Percentiles rank a stretch among this genome's conserved stretches.
Evolutionary conservation across 1,284 basidiomycete genomes (phyloP).

Genomic region (Naganishia cerealis): DNA sequence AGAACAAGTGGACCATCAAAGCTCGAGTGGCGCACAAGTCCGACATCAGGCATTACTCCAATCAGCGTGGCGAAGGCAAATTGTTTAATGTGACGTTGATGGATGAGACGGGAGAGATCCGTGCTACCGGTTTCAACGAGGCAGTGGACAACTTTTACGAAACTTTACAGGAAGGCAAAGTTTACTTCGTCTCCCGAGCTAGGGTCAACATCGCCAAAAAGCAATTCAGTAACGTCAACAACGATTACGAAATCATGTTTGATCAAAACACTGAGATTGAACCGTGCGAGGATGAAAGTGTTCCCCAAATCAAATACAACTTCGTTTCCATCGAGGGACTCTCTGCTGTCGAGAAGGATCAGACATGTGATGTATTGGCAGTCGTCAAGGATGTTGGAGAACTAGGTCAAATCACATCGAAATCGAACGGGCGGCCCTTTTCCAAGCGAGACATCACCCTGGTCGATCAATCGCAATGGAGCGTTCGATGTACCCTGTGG

Average conservation of each 20-base stretch:
- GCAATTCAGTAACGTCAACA: constrained; percentile 86
- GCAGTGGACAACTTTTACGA: constrained; percentile 81
- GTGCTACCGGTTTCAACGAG: constrained; percentile 87
- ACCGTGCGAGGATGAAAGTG: constrained; percentile 65
- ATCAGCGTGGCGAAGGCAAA: constrained; percentile 88
- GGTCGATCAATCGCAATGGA: constrained; percentile 79
- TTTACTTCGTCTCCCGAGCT: constrained; percentile 87
- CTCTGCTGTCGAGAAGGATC: constrained; percentile 69
- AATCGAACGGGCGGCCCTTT: constrained; percentile 63
- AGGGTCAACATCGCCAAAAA: constrained; percentile 94
- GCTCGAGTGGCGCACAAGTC: constrained; percentile 87
- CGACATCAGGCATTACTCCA: constrained; percentile 87
- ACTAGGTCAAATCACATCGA: constrained; percentile 69
- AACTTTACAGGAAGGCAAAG: constrained; percentile 84
- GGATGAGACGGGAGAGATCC: constrained; percentile 93
- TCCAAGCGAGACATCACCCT: constrained; percentile 83
- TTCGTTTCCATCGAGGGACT: constrained; percentile 72
- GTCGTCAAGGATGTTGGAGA: constrained; percentile 77
- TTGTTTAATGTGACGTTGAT: constrained; percentile 90
- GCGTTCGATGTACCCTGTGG: constrained; percentile 89
- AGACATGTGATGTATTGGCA: constrained; percentile 78
- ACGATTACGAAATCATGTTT: constrained; percentile 93
- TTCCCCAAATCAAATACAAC: constrained; percentile 79
- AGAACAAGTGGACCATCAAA: constrained; percentile 98
- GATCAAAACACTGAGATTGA: constrained; percentile 79